These are phyloP conservation scores for Paraconiothyrium brasiliense DNA, from an alignment of 2,329 filamentous ascomycete species.

Conservation along the genomic window DNA sequence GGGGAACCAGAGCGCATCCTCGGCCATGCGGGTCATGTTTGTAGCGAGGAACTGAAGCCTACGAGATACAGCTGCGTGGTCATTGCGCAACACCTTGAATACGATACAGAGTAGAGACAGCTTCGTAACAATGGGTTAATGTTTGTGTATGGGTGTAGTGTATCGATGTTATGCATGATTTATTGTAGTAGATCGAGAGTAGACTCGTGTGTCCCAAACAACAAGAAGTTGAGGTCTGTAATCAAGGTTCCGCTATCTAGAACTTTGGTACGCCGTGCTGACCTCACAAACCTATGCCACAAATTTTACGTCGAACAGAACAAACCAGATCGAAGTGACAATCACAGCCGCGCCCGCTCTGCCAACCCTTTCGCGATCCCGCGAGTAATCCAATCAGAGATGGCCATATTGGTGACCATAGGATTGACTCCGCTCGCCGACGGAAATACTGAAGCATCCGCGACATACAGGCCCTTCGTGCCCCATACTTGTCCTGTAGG, in stretches of 20 bases:
- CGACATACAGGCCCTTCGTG: constrained; percentile 70
- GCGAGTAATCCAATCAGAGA: constrained; percentile 48
- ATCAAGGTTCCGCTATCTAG: too few relatives aligned
- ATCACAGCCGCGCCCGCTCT: constrained; percentile 32
- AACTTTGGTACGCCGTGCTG: too few relatives aligned
- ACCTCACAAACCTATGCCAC: too few relatives aligned
- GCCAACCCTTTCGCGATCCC: constrained; percentile 38
- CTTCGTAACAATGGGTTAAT: too few relatives aligned
- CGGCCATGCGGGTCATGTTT: neutral
- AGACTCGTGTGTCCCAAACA: too few relatives aligned
- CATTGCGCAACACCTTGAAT: neutral
- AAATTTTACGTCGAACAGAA: too few relatives aligned
- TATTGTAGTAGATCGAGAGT: too few relatives aligned
- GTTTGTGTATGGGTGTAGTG: too few relatives aligned
- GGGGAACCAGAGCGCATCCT: neutral
- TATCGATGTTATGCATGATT: too few relatives aligned
- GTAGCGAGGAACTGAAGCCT: neutral
- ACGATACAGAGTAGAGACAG: too few relatives aligned
- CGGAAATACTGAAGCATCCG: constrained; percentile 79
- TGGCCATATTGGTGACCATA: constrained; percentile 78
- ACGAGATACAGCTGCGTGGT: neutral
- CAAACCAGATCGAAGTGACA: neutral
- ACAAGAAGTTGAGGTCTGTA: too few relatives aligned
- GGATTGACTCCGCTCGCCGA: constrained; percentile 82
- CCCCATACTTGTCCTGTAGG: constrained; percentile 67